These are phyloP conservation scores for Pythium aristosporum DNA, from an alignment of 352 stramenopile species.

Conservation along the genomic window DNA sequence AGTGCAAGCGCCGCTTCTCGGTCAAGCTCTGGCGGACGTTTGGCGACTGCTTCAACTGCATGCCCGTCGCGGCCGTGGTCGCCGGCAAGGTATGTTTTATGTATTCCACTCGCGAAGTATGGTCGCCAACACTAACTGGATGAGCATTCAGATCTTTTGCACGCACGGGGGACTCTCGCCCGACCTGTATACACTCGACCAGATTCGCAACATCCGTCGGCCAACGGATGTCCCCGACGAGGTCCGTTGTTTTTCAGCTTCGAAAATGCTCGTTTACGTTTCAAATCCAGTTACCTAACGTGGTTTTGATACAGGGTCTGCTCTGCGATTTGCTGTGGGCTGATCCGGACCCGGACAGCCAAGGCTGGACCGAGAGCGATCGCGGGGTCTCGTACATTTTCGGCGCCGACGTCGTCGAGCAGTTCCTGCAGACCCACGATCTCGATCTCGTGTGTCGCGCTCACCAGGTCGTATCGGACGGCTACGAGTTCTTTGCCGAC, in stretches of 20 bases:
- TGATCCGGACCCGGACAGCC: conserved; percentile 82
- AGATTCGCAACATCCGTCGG: conserved; percentile 91
- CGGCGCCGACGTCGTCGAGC: conserved; percentile 95
- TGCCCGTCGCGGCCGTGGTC: conserved; percentile 95
- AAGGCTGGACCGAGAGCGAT: conserved; percentile 96
- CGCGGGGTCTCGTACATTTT: conserved; percentile 99
- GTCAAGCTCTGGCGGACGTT: conserved; percentile 95
- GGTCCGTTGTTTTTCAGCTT: conserved; percentile 16
- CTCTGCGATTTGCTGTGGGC: conserved; percentile 89
- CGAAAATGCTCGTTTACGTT: background rate
- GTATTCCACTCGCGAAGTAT: background rate
- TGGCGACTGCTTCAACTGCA: conserved; percentile 98
- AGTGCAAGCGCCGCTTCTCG: conserved; percentile 95
- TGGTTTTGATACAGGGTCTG: conserved; percentile 34
- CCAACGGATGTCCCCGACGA: conserved; percentile 86
- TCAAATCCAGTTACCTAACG: background rate
- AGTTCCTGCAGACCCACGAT: conserved; percentile 97
- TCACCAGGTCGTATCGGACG: conserved; percentile 99
- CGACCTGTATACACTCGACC: conserved; percentile 96
- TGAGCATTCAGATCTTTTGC: conserved; percentile 91
- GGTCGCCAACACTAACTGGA: no score
- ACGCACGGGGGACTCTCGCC: conserved; percentile 94
- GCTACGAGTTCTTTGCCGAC: conserved; percentile 99
- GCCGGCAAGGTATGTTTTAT: conserved; percentile 82
- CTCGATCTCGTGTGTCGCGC: conserved; percentile 97